phyloP scores from a whole-genome alignment of 2,329 filamentous ascomycete genomes.

The Hypoxylon sp. region DNA sequence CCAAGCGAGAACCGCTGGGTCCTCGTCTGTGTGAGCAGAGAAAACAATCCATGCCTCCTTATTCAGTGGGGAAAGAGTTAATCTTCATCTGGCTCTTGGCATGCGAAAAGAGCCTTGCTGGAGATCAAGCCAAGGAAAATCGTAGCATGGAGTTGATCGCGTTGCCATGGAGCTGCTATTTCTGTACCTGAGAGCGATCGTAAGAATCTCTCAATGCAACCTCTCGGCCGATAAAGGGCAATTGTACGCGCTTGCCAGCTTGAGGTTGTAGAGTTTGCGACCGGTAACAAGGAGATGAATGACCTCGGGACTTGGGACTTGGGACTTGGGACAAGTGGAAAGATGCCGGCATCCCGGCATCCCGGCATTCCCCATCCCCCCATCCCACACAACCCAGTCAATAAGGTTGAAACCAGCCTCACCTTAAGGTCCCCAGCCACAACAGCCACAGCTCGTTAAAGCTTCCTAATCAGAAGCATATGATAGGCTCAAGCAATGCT shows the following conservation, averaged over 20 bases:
- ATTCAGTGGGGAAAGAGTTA: conserved; percentile 14
- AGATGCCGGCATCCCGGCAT: conserved; percentile 7
- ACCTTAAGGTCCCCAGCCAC: conserved; percentile 5
- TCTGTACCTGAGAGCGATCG: conserved; percentile 20
- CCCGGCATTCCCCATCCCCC: not conserved
- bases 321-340: conserved; percentile 2
- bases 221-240: conserved; percentile 7
- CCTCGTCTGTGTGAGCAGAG: conserved; percentile 12
- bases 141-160: conserved; percentile 26
- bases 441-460: conserved; percentile 6
- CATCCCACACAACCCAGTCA: not conserved
- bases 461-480: conserved; percentile 34
- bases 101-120: conserved; percentile 26
- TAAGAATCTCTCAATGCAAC: conserved; percentile 31
- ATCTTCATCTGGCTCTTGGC: conserved; percentile 29
- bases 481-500: conserved; percentile 33
- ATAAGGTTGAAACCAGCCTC: not conserved
- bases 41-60: conserved; percentile 7
- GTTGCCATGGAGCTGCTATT: conserved; percentile 25
- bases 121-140: conserved; percentile 43
- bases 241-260: conserved; percentile 5
- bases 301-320: too few species aligned
- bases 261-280: too few species aligned
- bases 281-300: too few species aligned
- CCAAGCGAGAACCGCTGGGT: not conserved